A percentile compares a stretch with the other conserved stretches of the same genome.
phyloP scores from a whole-genome alignment of 805 yeast species.

The Monosporozyma aerobia region DNA sequence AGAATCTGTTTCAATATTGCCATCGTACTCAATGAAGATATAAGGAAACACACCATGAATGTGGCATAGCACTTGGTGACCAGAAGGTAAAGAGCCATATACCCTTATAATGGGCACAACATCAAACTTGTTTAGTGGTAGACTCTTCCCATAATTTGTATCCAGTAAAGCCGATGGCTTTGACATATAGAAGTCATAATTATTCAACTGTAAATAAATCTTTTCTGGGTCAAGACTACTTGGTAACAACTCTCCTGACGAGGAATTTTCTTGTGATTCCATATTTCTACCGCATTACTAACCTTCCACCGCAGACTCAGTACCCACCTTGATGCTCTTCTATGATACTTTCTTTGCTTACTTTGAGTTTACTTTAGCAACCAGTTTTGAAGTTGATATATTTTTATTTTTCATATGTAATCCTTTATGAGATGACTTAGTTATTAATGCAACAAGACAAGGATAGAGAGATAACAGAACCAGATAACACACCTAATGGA shows the following conservation, averaged over 20 bases:
- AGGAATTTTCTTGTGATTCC: background rate
- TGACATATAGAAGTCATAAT: conserved; percentile 58
- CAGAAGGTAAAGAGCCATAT: conserved; percentile 60
- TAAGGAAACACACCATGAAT: conserved; percentile 84
- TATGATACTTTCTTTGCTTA: background rate
- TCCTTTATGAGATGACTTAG: background rate
- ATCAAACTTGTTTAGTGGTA: conserved; percentile 27
- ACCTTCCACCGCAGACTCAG: background rate
- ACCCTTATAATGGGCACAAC: conserved; percentile 71
- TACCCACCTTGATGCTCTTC: background rate
- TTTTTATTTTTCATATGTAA: background rate
- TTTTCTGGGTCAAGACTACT: conserved; percentile 8
- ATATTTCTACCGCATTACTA: background rate
- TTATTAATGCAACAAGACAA: background rate
- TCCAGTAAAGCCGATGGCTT: conserved; percentile 45
- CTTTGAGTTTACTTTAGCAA: background rate
- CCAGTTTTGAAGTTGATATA: background rate
- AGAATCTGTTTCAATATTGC: conserved; percentile 22
- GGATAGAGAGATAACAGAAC: background rate
- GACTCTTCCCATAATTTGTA: conserved; percentile 29
- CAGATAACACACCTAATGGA: conserved; percentile 13
- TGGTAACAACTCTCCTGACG: background rate
- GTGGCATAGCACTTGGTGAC: conserved; percentile 56
- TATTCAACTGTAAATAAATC: conserved; percentile 46
- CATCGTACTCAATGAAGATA: conserved; percentile 54